A percentile compares a stretch with the other conserved stretches of the same genome.
These are phyloP conservation scores for Ophiostoma perfectum DNA, from an alignment of 2,329 filamentous ascomycete species.

Conservation along the genomic window DNA sequence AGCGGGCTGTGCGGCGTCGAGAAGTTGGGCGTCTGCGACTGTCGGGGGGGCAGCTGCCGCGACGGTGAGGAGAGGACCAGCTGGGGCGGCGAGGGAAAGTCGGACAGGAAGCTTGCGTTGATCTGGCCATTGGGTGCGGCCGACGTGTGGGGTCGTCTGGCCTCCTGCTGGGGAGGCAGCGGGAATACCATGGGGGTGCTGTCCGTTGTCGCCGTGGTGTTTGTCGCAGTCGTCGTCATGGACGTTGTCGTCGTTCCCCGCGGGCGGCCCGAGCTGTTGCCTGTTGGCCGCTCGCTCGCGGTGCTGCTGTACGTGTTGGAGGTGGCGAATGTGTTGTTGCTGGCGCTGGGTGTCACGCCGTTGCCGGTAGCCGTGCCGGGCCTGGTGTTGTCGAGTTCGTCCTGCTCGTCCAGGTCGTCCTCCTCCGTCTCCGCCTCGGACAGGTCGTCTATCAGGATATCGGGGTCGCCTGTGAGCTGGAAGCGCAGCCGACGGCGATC, in stretches of 20 bases:
- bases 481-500: conserved; percentile 21
- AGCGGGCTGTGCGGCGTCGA: background rate
- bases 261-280: background rate
- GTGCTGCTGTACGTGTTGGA: background rate
- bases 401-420: background rate
- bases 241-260: conserved; percentile 4
- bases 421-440: background rate
- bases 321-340: background rate
- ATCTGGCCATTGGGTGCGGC: background rate
- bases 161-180: background rate
- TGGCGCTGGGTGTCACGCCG: conserved; percentile 1
- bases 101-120: background rate
- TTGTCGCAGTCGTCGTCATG: background rate
- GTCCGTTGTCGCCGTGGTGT: background rate
- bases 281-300: background rate
- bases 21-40: conserved; percentile 3
- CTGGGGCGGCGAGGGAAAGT: conserved; percentile 11
- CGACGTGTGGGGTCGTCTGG: conserved; percentile 4
- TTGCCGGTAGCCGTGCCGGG: background rate
- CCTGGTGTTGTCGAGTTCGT: background rate
- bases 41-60: background rate
- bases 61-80: conserved; percentile 4
- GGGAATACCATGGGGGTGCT: conserved; percentile 5
- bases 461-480: conserved; percentile 24
- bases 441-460: conserved; percentile 21